phyloP scores from a whole-genome alignment of 2,329 filamentous ascomycete genomes.

The Dactylellina cionopaga region DNA sequence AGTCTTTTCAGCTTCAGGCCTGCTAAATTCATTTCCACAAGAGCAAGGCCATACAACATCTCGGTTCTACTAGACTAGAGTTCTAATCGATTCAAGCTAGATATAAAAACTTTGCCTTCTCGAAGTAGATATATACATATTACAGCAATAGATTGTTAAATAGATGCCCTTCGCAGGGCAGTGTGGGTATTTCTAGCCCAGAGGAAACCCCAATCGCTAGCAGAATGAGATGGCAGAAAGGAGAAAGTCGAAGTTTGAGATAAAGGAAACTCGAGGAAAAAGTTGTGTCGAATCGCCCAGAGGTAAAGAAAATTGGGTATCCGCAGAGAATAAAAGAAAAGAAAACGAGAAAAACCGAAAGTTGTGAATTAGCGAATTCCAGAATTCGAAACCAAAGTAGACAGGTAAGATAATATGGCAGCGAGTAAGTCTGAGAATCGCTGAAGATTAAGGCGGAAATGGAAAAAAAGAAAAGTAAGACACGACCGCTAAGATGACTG shows the following conservation, averaged over 20 bases:
- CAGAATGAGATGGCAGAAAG: neutral
- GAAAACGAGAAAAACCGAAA: neutral
- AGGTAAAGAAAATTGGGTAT: neutral
- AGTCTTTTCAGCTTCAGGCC: no score
- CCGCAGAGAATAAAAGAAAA: neutral
- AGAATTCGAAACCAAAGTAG: conserved; percentile 28
- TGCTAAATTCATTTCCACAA: no score
- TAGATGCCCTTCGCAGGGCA: conserved; percentile 30
- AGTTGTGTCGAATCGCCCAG: neutral
- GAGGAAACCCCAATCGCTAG: conserved; percentile 12
- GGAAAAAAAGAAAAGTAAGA: neutral
- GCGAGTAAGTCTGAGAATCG: no score
- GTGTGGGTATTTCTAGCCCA: conserved; percentile 45
- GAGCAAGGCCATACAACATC: no score
- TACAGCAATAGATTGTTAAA: neutral
- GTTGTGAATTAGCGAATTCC: conserved; percentile 31
- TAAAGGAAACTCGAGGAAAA: no score
- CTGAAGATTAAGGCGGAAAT: neutral
- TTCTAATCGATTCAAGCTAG: no score
- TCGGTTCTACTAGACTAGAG: no score
- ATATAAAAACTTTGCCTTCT: no score
- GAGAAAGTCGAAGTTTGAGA: no score
- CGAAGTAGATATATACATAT: conserved; percentile 10
- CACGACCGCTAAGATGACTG: neutral
- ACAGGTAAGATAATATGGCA: neutral